A percentile compares a stretch with the other conserved stretches of the same genome.
Conservation (phyloP, 768 basidiomycete genomes). For the Lentinus brumalis region DNA sequence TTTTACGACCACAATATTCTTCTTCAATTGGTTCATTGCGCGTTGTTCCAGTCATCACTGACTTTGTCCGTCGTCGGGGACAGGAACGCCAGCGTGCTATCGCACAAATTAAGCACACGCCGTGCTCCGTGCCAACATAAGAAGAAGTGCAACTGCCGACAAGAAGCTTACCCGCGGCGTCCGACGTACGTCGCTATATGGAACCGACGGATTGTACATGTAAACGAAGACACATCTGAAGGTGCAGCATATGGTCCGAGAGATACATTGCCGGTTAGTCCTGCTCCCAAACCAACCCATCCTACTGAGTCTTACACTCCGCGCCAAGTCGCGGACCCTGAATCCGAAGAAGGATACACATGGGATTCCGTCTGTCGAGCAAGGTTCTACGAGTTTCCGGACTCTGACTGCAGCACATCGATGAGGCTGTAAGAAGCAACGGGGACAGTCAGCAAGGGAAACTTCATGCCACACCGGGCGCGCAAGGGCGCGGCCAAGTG, state of each 20-base stretch:
- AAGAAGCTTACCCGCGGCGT: slow-evolving; percentile 9
- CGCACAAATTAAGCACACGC: background rate
- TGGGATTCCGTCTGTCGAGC: too few species aligned
- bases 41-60: slow-evolving; percentile 1
- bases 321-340: too few species aligned
- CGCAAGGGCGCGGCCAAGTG: background rate
- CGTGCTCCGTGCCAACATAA: slow-evolving; percentile 1
- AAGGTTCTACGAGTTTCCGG: too few species aligned
- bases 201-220: slow-evolving; percentile 13
- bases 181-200: slow-evolving; percentile 18
- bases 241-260: slow-evolving; percentile 1
- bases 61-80: background rate
- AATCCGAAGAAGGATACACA: too few species aligned
- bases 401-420: too few species aligned
- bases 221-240: slow-evolving; percentile 16
- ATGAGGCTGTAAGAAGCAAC: too few species aligned
- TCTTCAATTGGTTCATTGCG: background rate
- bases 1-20: background rate
- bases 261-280: background rate
- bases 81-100: background rate
- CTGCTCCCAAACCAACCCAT: background rate
- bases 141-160: background rate
- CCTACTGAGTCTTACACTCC: too few species aligned
- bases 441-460: slow-evolving; percentile 5
- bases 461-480: slow-evolving; percentile 16